A percentile compares a stretch with the other conserved stretches of the same genome.
Conservation (phyloP, 805 yeast species). For the Candida peoriensis region DNA sequence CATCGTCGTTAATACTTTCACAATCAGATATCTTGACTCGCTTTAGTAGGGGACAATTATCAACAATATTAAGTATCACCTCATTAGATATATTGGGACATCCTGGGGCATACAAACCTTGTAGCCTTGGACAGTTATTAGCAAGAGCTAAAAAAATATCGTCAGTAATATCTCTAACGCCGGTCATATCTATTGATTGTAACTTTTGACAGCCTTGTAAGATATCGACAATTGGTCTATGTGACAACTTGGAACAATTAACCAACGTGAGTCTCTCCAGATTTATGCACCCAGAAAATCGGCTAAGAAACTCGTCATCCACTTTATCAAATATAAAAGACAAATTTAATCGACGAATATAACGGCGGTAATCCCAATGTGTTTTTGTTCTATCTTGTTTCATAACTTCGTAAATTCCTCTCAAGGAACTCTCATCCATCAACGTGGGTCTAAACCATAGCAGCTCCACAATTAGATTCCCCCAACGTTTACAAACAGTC, state of each 20-base stretch:
- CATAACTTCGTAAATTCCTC: slow-evolving; percentile 53
- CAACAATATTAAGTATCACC: slow-evolving; percentile 55
- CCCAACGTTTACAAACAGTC: slow-evolving; percentile 78
- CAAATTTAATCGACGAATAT: slow-evolving; percentile 75
- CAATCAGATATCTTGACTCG: slow-evolving; percentile 80
- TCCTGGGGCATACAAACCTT: slow-evolving; percentile 86
- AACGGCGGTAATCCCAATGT: slow-evolving; percentile 60
- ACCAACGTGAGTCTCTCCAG: slow-evolving; percentile 84
- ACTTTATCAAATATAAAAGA: slow-evolving; percentile 67
- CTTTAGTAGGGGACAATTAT: slow-evolving; percentile 67
- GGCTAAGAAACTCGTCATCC: slow-evolving; percentile 54
- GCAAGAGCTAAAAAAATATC: slow-evolving; percentile 67
- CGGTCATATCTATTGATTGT: slow-evolving; percentile 85
- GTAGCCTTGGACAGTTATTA: slow-evolving; percentile 64
- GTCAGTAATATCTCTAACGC: slow-evolving; percentile 66
- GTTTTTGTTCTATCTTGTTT: slow-evolving; percentile 41
- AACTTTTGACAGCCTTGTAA: slow-evolving; percentile 61
- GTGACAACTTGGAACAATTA: slow-evolving; percentile 64
- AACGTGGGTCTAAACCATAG: slow-evolving; percentile 86
- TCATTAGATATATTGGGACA: slow-evolving; percentile 66
- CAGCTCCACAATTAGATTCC: slow-evolving; percentile 67
- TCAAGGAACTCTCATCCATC: slow-evolving; percentile 43
- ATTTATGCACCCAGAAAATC: slow-evolving; percentile 64
- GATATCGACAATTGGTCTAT: slow-evolving; percentile 55
- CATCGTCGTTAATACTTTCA: slow-evolving; percentile 55